phyloP scores from a whole-genome alignment of 1,139 yeast species.

The Pichia norvegensis region DNA sequence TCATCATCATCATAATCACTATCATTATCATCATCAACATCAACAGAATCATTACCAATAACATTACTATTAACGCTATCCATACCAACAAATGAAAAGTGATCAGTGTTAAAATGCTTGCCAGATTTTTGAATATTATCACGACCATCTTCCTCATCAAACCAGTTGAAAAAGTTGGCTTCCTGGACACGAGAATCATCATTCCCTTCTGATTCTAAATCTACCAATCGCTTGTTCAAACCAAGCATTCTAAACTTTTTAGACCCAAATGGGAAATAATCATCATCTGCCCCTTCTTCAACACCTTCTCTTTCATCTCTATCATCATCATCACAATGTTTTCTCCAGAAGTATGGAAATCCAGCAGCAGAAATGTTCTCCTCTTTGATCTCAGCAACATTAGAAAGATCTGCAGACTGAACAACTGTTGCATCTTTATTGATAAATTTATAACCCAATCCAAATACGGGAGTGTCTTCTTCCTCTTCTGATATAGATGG shows the following conservation, averaged over 20 bases:
- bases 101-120: constrained; percentile 20
- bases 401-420: not conserved
- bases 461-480: constrained; percentile 7
- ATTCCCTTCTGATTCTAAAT: not conserved
- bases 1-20: too few relatives aligned
- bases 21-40: not conserved
- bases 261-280: constrained; percentile 25
- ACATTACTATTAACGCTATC: constrained; percentile 13
- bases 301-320: too few relatives aligned
- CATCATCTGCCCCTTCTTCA: constrained; percentile 14
- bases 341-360: constrained; percentile 22
- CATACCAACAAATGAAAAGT: constrained; percentile 22
- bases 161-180: not conserved
- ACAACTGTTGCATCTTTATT: constrained; percentile 5
- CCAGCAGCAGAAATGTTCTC: constrained; percentile 22
- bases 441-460: constrained; percentile 13
- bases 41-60: not conserved
- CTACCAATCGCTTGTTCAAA: constrained; percentile 16
- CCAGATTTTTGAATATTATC: constrained; percentile 1
- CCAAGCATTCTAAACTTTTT: constrained; percentile 25
- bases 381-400: constrained; percentile 18
- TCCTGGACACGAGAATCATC: constrained; percentile 3
- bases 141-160: constrained; percentile 11
- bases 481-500: constrained; percentile 13
- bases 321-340: too few relatives aligned